Evolutionary conservation across 163 green algal genomes (phyloP), one percentile per base, ranked within the genome.

Genomic region (Scenedesmus sp.): DNA sequence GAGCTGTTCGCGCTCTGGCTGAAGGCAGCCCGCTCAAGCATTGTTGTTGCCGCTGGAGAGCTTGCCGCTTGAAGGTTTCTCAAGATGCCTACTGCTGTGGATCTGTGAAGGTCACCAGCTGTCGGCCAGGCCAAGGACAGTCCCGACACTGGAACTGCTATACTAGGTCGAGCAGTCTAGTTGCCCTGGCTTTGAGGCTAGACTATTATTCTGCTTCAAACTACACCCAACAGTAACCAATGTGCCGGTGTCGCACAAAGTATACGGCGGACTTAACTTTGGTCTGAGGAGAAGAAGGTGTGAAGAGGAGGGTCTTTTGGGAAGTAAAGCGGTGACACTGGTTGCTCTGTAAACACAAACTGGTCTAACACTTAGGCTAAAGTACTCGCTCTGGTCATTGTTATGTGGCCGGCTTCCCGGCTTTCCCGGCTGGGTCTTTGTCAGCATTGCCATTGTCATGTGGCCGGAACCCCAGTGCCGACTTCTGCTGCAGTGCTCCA

Each of bases 1-100:
- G 34, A 62, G 16, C 81, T 86, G 81, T 86, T 60, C 81, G 81
- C 55, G 81, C 81, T 64, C 81, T 66, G 20, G 81, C 23, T 16
- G 70, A 79, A 79, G 23, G 23, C 70, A 79, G 70, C 70, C 70
- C 70, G 70, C 70, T 79, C 10, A 79, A 79, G 70, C 70, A 79
- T 79, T 52, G 6, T 79, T 52, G 70, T 20, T 79, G 23, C 70
- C 70, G 70, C 70, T 13, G 2, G 5, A 15, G 23, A 15, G 23
- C 20, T 6, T 3, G 23, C 70, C 70, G 70, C 12, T 15, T 2
- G 0, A 3, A 23, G 46, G 70, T 13, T 79, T 13, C 7, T 15
- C 70, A 4, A 79, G 70, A 46, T 15, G 5, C 1, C 1, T 79
- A 2, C 13, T 79, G 23, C 70, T 52, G 23, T 2, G 5, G 3